A percentile compares a stretch with the other conserved stretches of the same genome.
phyloP scores from a whole-genome alignment of 805 yeast species.

The Candida ulmi region DNA sequence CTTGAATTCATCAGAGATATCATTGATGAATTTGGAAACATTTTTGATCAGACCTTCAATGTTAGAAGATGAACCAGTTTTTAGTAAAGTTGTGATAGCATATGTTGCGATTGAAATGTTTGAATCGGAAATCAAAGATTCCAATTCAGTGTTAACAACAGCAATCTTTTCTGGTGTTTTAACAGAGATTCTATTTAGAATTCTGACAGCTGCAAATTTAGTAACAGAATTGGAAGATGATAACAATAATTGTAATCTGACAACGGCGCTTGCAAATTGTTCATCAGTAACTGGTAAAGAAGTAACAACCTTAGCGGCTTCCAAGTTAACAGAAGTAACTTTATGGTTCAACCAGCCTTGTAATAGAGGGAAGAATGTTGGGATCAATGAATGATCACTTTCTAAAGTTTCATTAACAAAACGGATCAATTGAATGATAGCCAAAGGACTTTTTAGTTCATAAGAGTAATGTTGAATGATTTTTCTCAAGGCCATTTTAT shows the following conservation, averaged over 20 bases:
- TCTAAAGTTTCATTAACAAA: conserved; percentile 65
- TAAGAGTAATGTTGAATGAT: conserved; percentile 73
- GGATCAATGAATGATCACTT: conserved; percentile 61
- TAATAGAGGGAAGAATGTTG: conserved; percentile 59
- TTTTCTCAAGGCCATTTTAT: conserved; percentile 89
- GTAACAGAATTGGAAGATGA: conserved; percentile 87
- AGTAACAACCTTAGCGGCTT: conserved; percentile 64
- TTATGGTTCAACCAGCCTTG: conserved; percentile 70
- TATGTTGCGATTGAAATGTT: conserved; percentile 92
- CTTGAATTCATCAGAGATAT: conserved; percentile 93
- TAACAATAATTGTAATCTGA: conserved; percentile 68
- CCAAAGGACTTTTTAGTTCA: conserved; percentile 71
- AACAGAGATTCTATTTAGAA: conserved; percentile 80
- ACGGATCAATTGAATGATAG: conserved; percentile 80
- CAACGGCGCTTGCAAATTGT: conserved; percentile 65
- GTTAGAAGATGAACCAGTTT: conserved; percentile 86
- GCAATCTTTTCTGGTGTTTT: conserved; percentile 73
- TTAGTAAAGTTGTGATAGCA: conserved; percentile 92
- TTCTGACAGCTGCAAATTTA: conserved; percentile 89
- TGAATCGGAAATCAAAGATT: conserved; percentile 77
- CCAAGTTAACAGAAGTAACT: conserved; percentile 86
- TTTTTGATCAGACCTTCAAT: conserved; percentile 87
- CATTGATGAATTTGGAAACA: conserved; percentile 84
- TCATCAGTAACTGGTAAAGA: conserved; percentile 46
- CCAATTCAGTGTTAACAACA: conserved; percentile 80